phyloP scores from a whole-genome alignment of 139 green algal genomes.

The Raphidocelis subcapitata region DNA sequence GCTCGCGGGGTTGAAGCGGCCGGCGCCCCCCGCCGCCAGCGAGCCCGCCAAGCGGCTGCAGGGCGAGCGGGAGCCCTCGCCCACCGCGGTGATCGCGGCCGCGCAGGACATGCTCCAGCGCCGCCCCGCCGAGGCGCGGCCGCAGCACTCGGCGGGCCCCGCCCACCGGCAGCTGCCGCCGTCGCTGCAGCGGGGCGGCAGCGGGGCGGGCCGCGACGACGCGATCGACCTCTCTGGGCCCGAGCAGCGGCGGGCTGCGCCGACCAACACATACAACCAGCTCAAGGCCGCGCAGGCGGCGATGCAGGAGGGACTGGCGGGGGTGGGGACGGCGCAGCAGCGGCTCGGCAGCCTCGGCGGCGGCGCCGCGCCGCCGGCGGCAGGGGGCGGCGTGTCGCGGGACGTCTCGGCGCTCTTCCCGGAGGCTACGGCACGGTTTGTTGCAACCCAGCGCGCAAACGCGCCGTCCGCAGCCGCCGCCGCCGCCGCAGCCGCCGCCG shows the following conservation, averaged over 20 bases:
- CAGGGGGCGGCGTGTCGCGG: neutral
- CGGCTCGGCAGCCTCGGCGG: neutral
- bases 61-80: neutral
- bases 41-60: neutral
- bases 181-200: neutral
- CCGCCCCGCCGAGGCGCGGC: neutral
- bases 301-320: neutral
- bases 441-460: neutral
- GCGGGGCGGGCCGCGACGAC: too few relatives aligned
- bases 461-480: constrained; percentile 2
- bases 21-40: neutral
- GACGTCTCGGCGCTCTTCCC: neutral
- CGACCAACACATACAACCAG: too few relatives aligned
- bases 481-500: neutral
- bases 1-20: neutral
- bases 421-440: neutral
- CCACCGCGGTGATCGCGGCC: neutral
- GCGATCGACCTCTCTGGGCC: too few relatives aligned
- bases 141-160: too few relatives aligned
- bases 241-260: too few relatives aligned
- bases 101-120: neutral
- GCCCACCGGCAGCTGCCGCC: neutral
- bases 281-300: too few relatives aligned
- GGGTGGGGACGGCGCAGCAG: neutral
- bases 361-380: neutral